Evolutionary conservation across 225 moss, liverwort and hornwort genomes (phyloP), one percentile per base, ranked within the genome.

Genomic region (Physcomitrellopsis africana): DNA sequence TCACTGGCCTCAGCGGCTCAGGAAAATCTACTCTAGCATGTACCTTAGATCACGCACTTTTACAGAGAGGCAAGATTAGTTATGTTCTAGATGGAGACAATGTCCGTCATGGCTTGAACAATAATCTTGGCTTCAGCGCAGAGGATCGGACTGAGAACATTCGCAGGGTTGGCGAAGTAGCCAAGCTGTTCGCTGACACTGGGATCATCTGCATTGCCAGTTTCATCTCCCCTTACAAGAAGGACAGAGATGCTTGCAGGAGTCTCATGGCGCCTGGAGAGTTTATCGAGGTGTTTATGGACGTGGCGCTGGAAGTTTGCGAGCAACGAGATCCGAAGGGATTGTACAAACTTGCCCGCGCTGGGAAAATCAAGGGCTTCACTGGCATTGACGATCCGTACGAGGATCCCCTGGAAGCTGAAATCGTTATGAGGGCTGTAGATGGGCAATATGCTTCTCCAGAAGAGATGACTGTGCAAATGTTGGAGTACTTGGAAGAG

Each of bases 51-150:
- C 87, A 86, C 10, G 87, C 87, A 17, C 77, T 92, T 9, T 17
- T 80, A 11, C 48, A 83, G 14, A 82, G 74, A 58, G 81, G 83
- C 42, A 89, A 88, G 29, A 65, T 92, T 10, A 84, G 86, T 68
- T 92, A 90, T 51, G 92, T 92, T 3, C 61, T 92, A 72, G 92
- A 90, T 13, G 90, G 89, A 3, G 92, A 92, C 68, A 92, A 92
- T 49, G 84, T 92, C 7, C 85, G 92, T 13, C 84, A 87, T 73
- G 92, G 92, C 5, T 51, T 92, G 63, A 87, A 86, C 79, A 86
- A 84, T 19, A 89, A 90, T 47, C 74, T 92, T 65, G 89, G 89
- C 1, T 92, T 89, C 69, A 87, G 81, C 46, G 82, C 74, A 1
- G 87, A 81, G 8, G 92, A 92, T 29, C 85, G 92, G 2, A 75